A percentile compares a stretch with the other conserved stretches of the same genome.
These are phyloP conservation scores for Fraxinus floribunda DNA, from an alignment of 305 asterid species.

Conservation along the genomic window DNA sequence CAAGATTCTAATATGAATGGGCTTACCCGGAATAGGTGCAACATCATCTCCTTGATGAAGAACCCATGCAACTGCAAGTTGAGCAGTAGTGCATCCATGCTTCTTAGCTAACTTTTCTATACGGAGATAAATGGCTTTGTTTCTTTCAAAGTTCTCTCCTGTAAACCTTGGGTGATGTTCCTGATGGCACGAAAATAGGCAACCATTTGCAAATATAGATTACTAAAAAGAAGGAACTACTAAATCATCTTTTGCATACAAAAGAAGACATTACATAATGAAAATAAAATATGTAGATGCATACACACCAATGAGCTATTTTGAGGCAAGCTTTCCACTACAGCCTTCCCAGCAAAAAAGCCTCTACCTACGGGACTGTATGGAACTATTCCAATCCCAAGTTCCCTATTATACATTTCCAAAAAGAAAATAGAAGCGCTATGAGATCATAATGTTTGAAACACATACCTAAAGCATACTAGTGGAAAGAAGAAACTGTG, in stretches of 20 bases:
- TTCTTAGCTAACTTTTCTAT: constrained; percentile 45
- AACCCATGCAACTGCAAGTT: constrained; percentile 67
- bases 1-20: neutral
- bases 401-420: constrained; percentile 40
- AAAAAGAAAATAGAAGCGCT: neutral
- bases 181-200: constrained; percentile 23
- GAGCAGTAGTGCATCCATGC: constrained; percentile 54
- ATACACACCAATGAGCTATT: constrained; percentile 45
- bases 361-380: constrained; percentile 64
- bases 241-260: neutral
- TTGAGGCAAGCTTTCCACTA: constrained; percentile 39
- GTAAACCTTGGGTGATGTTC: constrained; percentile 49
- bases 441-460: neutral
- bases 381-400: constrained; percentile 64
- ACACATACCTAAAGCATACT: neutral
- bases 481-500: neutral
- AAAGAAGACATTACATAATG: neutral
- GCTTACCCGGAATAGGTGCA: constrained; percentile 61
- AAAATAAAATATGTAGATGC: neutral
- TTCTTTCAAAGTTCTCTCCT: constrained; percentile 62
- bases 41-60: constrained; percentile 58
- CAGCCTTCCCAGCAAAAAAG: constrained; percentile 52
- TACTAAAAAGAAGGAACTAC: neutral
- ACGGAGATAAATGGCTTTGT: constrained; percentile 45
- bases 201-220: neutral